Base-by-base conservation (phyloP, 2,329 filamentous ascomycete species). In the Paramyrothecium roridum region DNA sequence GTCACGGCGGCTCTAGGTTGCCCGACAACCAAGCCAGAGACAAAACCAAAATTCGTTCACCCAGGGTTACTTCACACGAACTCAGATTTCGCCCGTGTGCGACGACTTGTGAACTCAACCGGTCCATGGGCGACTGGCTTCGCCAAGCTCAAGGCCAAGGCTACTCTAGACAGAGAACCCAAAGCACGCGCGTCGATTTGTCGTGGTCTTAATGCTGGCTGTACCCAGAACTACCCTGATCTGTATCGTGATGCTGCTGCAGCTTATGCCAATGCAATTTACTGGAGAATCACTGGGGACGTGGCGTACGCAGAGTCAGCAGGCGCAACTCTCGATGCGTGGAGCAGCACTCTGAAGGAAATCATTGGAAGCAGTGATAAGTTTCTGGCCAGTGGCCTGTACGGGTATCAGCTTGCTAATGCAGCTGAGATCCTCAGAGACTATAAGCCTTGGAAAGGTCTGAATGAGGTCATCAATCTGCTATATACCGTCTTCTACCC, bases 371-470 rank as follows among this genome's bases (percentile, higher is more conserved):
- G 56, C 22, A 61, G 64, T 3, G 75, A 78, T 54, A 68, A 60
- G 23, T 73, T 65, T 54, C 71, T 80, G 2, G 70, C 72, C 0
- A 64, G 73, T 0, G 76, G 77, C 0, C 58, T 80, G 2, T 75
- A 80, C 34, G 76, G 77, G 0, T 78, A 78, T 53, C 66, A 80
- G 56, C 63, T 79, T 13, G 76, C 76, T 17, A 80, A 80, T 49
- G 76, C 72, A 0, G 77, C 69, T 0, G 77, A 80, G 56, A 63
- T 79, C 2, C 62, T 79, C 48, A 63, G 73, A 2, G 59, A 55
- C 20, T 72, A 76, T 52, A 23, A 52, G 10, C 67, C 63, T 2
- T 76, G 73, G 70, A 21, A 59, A 16, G 56, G 58, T 13, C 55
- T 70, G 11, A 53, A 60, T 1, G 63, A 61, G 6, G 61, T 69